These are phyloP conservation scores for Hygrophoropsis aurantiaca DNA, from an alignment of 768 basidiomycete species.

Conservation along the genomic window DNA sequence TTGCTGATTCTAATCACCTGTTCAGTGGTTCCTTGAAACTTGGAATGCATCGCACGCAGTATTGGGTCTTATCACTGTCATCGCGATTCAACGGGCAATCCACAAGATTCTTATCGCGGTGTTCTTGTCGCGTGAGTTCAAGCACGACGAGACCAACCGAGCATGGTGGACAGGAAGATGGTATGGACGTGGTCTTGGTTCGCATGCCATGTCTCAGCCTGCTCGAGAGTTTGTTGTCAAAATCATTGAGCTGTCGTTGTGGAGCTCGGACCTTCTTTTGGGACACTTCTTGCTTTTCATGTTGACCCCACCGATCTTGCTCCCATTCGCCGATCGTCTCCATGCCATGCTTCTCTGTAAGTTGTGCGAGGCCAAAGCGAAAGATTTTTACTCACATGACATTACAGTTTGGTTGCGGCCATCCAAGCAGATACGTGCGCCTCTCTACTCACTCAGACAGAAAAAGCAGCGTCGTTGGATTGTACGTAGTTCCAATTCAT, in stretches of 20 bases:
- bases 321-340: slow-evolving; percentile 89
- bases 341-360: slow-evolving; percentile 91
- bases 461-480: slow-evolving; percentile 88
- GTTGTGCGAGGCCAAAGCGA: slow-evolving; percentile 26
- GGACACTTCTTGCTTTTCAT: slow-evolving; percentile 89
- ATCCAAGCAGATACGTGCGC: slow-evolving; percentile 91
- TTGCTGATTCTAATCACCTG: slow-evolving; percentile 9
- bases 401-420: slow-evolving; percentile 90
- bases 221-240: slow-evolving; percentile 97
- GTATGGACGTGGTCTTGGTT: slow-evolving; percentile 92
- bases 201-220: slow-evolving; percentile 94
- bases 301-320: slow-evolving; percentile 81
- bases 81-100: slow-evolving; percentile 87
- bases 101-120: slow-evolving; percentile 94
- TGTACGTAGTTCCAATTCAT: slow-evolving; percentile 43
- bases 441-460: slow-evolving; percentile 87
- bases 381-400: slow-evolving; percentile 14
- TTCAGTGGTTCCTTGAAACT: slow-evolving; percentile 88
- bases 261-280: slow-evolving; percentile 91
- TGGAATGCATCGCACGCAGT: slow-evolving; percentile 94
- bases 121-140: slow-evolving; percentile 96
- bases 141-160: slow-evolving; percentile 97
- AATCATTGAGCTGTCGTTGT: slow-evolving; percentile 92
- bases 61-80: slow-evolving; percentile 87
- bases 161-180: slow-evolving; percentile 99